These are phyloP conservation scores for Linum usitatissimum DNA, from an alignment of 345 rosid genomes.

Conservation along the genomic window DNA sequence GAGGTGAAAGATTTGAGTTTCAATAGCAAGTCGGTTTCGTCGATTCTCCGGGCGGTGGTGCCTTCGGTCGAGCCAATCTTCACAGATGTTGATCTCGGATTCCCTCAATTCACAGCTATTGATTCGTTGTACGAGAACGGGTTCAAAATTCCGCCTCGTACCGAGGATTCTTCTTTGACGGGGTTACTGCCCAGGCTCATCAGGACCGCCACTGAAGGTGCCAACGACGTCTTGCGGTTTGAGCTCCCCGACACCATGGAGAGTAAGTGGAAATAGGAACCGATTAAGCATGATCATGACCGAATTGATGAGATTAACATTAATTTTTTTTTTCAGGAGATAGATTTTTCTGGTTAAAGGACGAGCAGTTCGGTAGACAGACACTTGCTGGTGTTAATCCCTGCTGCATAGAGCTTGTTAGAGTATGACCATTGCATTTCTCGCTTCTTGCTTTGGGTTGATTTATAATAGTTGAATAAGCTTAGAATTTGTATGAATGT, in stretches of 20 bases:
- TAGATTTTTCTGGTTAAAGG: constrained; percentile 7
- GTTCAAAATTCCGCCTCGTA: constrained; percentile 5
- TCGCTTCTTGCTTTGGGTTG: not conserved
- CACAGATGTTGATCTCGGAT: constrained; percentile 1
- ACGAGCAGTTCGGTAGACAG: constrained; percentile 6
- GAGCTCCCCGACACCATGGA: constrained; percentile 1
- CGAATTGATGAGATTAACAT: not conserved
- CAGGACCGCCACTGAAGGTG: not conserved
- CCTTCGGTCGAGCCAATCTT: constrained; percentile 7
- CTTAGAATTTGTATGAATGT: not conserved
- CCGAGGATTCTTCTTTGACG: not conserved
- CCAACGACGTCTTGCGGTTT: constrained; percentile 4
- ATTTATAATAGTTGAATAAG: not conserved
- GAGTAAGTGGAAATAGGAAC: not conserved
- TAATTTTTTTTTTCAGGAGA: not conserved
- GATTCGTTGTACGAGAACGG: constrained; percentile 10
- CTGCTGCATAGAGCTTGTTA: constrained; percentile 4
- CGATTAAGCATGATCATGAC: not conserved
- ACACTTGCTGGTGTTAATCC: constrained; percentile 7
- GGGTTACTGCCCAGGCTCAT: not conserved
- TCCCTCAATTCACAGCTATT: constrained; percentile 12
- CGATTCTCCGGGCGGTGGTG: constrained; percentile 1
- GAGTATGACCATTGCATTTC: not conserved
- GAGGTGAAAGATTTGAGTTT: not conserved
- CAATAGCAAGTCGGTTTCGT: not conserved